A percentile compares a stretch with the other conserved stretches of the same genome.
Conservation (phyloP, 257 asterid genomes). For the Nicotiana tomentosiformis region DNA sequence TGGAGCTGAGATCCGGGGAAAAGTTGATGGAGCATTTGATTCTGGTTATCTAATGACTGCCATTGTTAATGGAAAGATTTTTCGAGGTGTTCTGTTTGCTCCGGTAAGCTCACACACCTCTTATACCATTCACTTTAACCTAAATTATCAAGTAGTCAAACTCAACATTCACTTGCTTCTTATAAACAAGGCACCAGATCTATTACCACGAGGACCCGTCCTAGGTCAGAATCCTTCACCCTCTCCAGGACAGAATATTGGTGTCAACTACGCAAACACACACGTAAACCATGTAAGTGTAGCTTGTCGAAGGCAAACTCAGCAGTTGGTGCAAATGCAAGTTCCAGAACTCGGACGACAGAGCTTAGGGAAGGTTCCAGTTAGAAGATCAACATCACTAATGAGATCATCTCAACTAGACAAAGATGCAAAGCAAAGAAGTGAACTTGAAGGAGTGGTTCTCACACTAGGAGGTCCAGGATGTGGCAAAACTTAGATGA, state of each 20-base stretch:
- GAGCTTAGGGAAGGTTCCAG: constrained; percentile 24
- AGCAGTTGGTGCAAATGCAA: constrained; percentile 25
- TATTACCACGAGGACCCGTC: constrained; percentile 33
- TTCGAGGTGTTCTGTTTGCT: constrained; percentile 80
- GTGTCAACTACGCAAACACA: constrained; percentile 1
- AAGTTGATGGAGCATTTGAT: constrained; percentile 84
- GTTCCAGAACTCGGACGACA: constrained; percentile 18
- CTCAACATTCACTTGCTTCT: not conserved
- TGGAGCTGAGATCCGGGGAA: constrained; percentile 90
- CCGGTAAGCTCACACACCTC: constrained; percentile 43
- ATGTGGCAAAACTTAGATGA: constrained; percentile 20
- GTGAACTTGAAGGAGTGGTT: constrained; percentile 76
- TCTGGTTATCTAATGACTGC: constrained; percentile 97
- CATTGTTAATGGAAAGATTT: constrained; percentile 68
- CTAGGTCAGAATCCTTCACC: constrained; percentile 26
- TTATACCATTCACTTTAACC: not conserved
- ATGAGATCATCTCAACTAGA: constrained; percentile 18
- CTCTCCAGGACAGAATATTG: constrained; percentile 12
- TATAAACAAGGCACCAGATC: constrained; percentile 51
- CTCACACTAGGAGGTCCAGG: constrained; percentile 81
- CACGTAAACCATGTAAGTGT: constrained; percentile 17
- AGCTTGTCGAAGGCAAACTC: constrained; percentile 30
- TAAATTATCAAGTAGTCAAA: not conserved
- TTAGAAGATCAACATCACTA: constrained; percentile 30
- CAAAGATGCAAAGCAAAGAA: constrained; percentile 29